Evolutionary conservation across 768 basidiomycete genomes (phyloP), one percentile per base, ranked within the genome.

Genomic region (Boletus rubescentipes): DNA sequence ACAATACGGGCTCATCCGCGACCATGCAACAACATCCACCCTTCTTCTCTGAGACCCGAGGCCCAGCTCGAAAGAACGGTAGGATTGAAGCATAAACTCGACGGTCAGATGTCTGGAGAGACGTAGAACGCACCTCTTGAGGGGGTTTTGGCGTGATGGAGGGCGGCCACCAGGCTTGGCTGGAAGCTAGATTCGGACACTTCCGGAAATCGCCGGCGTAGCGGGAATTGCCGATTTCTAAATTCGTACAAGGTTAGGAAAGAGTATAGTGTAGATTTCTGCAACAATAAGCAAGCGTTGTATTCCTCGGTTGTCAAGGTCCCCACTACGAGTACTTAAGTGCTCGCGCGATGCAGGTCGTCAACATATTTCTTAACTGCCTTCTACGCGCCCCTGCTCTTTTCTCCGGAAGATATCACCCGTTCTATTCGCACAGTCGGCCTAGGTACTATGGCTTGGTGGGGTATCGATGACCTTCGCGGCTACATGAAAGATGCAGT

Each of bases 401-500:
- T 42, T 34, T 15, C 29, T 41, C 30, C 47, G 35, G 34, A 44
- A 32, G 26, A 44, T 23, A 47, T 18, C 9, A 2, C 21, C 21
- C 40, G 15, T 34, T 42, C 47, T 36, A 30, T 51, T 26, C 42
- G 9, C 34, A 44, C 10, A 51, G 9, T 48, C 38, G 11, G 34
- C 42, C 12, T 12, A 9, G 26, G 26, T 26, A 29, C 37, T 21
- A 70, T 70, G 69, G 12, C 65, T 42, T 69, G 59, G 61, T 61
- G 58, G 54, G 71, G 64, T 37, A 55, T 69, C 42, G 72, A 72
- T 39, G 66, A 72, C 57, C 61, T 73, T 47, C 69, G 60, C 20
- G 67, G 62, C 30, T 72, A 72, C 54, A 69, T 72, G 59, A 64
- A 59, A 49, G 72, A 71, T 56, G 71, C 71, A 18, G 51, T 66